Evolutionary conservation across 768 basidiomycete genomes (phyloP).

Genomic region (Mycena crocata): DNA sequence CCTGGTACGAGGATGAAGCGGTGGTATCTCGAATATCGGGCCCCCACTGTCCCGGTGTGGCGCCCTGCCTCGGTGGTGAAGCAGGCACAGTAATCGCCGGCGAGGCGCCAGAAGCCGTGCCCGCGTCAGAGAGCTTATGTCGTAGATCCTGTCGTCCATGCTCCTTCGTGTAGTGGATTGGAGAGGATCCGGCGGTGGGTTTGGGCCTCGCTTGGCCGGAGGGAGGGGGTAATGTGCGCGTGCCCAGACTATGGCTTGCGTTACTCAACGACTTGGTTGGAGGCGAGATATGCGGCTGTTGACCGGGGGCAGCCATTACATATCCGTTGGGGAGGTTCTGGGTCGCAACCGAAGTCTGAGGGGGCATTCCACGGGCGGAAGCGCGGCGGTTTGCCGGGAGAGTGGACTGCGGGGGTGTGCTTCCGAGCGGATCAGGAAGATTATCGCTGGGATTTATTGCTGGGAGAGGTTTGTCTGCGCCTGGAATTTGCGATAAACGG

Average conservation of each 20-base stretch:
- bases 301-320: constrained; percentile 21
- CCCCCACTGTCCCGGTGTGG: constrained; percentile 21
- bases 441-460: constrained; percentile 13
- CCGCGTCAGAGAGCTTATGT: constrained; percentile 24
- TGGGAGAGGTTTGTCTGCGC: constrained; percentile 33
- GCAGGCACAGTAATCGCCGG: constrained; percentile 24
- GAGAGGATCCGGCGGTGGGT: constrained; percentile 9
- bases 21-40: constrained; percentile 6
- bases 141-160: constrained; percentile 23
- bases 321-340: constrained; percentile 25
- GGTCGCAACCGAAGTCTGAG: constrained; percentile 24
- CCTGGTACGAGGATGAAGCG: constrained; percentile 18
- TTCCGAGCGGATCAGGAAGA: constrained; percentile 32
- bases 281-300: constrained; percentile 21
- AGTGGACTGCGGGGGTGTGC: constrained; percentile 28
- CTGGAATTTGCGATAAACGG: constrained; percentile 25
- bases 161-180: constrained; percentile 25
- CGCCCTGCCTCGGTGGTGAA: constrained; percentile 23
- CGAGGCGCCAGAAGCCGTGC: constrained; percentile 17
- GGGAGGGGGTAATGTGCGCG: constrained; percentile 12
- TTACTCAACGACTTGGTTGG: constrained; percentile 9
- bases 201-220: constrained; percentile 16
- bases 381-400: constrained; percentile 32
- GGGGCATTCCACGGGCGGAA: constrained; percentile 20
- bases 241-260: constrained; percentile 4